A percentile compares a stretch with the other conserved stretches of the same genome.
phyloP scores from a whole-genome alignment of 495 filamentous ascomycete genomes.

The Annulohypoxylon bovei region DNA sequence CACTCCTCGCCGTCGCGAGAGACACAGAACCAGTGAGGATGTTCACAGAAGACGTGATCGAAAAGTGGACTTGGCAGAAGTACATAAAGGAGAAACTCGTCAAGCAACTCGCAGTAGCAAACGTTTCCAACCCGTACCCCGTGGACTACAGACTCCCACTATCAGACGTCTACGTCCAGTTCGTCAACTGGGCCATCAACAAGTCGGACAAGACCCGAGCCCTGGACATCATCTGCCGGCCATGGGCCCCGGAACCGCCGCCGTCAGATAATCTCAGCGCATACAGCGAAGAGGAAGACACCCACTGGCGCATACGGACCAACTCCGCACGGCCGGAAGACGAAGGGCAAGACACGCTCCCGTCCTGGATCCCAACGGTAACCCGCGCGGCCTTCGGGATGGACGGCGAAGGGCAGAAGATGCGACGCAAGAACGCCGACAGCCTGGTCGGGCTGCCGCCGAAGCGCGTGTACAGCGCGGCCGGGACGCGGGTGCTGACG shows the following conservation, averaged over 20 bases:
- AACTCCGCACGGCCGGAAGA: neutral
- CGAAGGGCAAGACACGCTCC: slow-evolving; percentile 19
- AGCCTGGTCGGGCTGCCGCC: slow-evolving; percentile 49
- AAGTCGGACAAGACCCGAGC: slow-evolving; percentile 32
- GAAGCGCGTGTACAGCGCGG: slow-evolving; percentile 47
- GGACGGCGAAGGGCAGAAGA: slow-evolving; percentile 20
- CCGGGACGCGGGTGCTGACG: slow-evolving; percentile 23
- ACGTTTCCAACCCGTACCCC: slow-evolving; percentile 29
- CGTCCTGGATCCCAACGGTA: slow-evolving; percentile 37
- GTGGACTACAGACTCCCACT: slow-evolving; percentile 49
- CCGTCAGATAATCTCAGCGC: neutral
- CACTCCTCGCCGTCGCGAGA: slow-evolving; percentile 45
- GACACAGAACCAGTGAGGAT: slow-evolving; percentile 31
- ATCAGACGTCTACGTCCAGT: slow-evolving; percentile 48
- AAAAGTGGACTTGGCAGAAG: slow-evolving; percentile 13
- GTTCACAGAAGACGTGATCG: neutral
- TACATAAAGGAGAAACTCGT: slow-evolving; percentile 14
- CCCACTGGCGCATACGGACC: slow-evolving; percentile 1
- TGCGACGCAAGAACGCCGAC: slow-evolving; percentile 53
- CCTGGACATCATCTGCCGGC: slow-evolving; percentile 48
- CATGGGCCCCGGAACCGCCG: slow-evolving; percentile 38
- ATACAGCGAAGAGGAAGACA: neutral
- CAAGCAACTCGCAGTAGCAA: slow-evolving; percentile 2
- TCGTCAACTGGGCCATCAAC: slow-evolving; percentile 45
- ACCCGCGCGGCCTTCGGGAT: slow-evolving; percentile 24